These are phyloP conservation scores for Sphagnum magellanicum DNA, from an alignment of 228 moss, liverwort and hornwort species.

Conservation along the genomic window DNA sequence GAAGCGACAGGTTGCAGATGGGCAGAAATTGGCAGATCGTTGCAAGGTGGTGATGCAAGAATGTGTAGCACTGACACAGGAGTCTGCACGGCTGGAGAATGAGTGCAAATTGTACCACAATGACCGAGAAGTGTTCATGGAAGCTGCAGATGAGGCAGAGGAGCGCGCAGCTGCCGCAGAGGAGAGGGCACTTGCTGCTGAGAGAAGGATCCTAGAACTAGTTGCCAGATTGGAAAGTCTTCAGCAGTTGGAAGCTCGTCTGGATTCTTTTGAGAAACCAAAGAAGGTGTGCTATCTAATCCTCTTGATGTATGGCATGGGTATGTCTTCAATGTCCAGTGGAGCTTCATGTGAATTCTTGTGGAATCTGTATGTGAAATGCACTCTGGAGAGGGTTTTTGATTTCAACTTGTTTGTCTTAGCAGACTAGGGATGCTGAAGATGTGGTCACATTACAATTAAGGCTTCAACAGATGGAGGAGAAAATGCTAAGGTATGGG, in stretches of 20 bases:
- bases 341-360: too few species aligned
- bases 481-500: constrained; percentile 17
- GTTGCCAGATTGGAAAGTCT: constrained; percentile 24
- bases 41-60: constrained; percentile 5
- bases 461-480: constrained; percentile 27
- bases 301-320: background rate
- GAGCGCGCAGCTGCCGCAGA: constrained; percentile 48
- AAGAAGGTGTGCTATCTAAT: constrained; percentile 11
- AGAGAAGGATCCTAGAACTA: constrained; percentile 12
- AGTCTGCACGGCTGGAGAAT: constrained; percentile 22
- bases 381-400: too few species aligned
- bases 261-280: constrained; percentile 4
- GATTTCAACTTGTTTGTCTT: background rate
- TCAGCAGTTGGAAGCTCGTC: constrained; percentile 10
- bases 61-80: constrained; percentile 2
- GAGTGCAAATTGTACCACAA: constrained; percentile 43
- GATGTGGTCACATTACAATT: constrained; percentile 15
- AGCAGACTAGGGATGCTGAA: constrained; percentile 21
- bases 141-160: constrained; percentile 50
- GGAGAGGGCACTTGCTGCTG: constrained; percentile 32
- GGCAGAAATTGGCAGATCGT: constrained; percentile 43
- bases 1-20: constrained; percentile 45
- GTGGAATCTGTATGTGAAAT: too few species aligned
- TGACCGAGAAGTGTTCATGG: constrained; percentile 53
- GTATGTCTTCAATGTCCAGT: too few species aligned